Conservation (phyloP, 2,329 filamentous ascomycete species). For the Apiospora rasikravindrae region DNA sequence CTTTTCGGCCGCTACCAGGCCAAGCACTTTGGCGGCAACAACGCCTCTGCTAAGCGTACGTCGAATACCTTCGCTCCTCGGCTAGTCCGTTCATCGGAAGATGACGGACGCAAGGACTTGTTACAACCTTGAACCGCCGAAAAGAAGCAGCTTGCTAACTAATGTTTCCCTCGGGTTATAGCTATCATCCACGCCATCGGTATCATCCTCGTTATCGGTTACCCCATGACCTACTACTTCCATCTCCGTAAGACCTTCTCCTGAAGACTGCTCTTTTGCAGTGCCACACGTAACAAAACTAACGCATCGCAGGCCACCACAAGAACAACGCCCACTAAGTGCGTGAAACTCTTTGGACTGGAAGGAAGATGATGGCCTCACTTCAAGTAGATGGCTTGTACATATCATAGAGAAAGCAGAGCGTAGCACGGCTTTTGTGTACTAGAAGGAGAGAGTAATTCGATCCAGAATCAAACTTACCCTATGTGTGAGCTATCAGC, state of each 20-base stretch:
- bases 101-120: neutral
- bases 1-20: conserved; percentile 87
- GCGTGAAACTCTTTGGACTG: neutral
- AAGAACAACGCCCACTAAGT: conserved; percentile 99
- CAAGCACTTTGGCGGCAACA: conserved; percentile 89
- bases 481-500: conserved; percentile 16
- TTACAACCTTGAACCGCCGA: neutral
- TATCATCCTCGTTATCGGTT: conserved; percentile 80
- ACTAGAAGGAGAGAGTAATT: conserved; percentile 26
- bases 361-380: conserved; percentile 16
- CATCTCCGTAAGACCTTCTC: conserved; percentile 78
- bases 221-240: conserved; percentile 99
- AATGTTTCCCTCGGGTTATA: conserved; percentile 46
- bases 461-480: conserved; percentile 18
- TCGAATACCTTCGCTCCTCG: conserved; percentile 32
- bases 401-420: conserved; percentile 24
- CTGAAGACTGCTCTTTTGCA: conserved; percentile 33
- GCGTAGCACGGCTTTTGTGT: conserved; percentile 25
- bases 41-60: conserved; percentile 86
- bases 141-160: neutral
- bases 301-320: conserved; percentile 78
- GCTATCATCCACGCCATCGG: conserved; percentile 88
- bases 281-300: neutral
- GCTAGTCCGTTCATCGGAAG: neutral
- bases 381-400: conserved; percentile 5